A percentile compares a stretch with the other conserved stretches of the same genome.
These are phyloP conservation scores for Pisolithus sp. DNA, from an alignment of 768 basidiomycete species.

Conservation along the genomic window DNA sequence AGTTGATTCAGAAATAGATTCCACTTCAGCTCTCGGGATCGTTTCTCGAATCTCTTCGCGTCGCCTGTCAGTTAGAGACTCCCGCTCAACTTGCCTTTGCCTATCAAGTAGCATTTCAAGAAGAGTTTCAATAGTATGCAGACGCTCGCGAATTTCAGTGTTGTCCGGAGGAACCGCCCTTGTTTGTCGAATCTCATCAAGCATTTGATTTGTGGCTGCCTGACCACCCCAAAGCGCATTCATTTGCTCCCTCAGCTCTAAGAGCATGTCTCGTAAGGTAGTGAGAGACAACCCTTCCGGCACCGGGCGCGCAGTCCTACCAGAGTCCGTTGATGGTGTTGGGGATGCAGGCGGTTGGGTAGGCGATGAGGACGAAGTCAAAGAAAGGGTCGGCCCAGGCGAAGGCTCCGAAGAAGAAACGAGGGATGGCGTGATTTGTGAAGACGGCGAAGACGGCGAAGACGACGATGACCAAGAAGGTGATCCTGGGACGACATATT, in stretches of 20 bases:
- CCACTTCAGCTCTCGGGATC: background rate
- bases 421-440: constrained; percentile 26
- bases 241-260: constrained; percentile 53
- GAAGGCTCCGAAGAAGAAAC: constrained; percentile 30
- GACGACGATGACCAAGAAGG: constrained; percentile 35
- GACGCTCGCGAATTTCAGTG: constrained; percentile 31
- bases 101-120: constrained; percentile 10
- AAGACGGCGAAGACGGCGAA: constrained; percentile 21
- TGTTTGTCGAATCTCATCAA: constrained; percentile 55
- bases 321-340: constrained; percentile 32
- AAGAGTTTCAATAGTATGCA: constrained; percentile 20
- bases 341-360: constrained; percentile 33
- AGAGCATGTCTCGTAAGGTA: constrained; percentile 48
- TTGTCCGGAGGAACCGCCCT: constrained; percentile 36
- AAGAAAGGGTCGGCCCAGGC: constrained; percentile 33
- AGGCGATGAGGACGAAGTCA: constrained; percentile 27
- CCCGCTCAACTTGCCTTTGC: constrained; percentile 3
- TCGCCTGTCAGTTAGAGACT: constrained; percentile 12
- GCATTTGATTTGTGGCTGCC: constrained; percentile 45
- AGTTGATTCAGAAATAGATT: constrained; percentile 27
- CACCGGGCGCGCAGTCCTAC: constrained; percentile 31
- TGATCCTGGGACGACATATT: constrained; percentile 23
- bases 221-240: constrained; percentile 60
- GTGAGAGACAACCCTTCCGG: constrained; percentile 30
- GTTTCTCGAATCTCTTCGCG: constrained; percentile 15